Evolutionary conservation across 305 asterid species (phyloP), one percentile per base, ranked within the genome.

Genomic region (Striga hermonthica): DNA sequence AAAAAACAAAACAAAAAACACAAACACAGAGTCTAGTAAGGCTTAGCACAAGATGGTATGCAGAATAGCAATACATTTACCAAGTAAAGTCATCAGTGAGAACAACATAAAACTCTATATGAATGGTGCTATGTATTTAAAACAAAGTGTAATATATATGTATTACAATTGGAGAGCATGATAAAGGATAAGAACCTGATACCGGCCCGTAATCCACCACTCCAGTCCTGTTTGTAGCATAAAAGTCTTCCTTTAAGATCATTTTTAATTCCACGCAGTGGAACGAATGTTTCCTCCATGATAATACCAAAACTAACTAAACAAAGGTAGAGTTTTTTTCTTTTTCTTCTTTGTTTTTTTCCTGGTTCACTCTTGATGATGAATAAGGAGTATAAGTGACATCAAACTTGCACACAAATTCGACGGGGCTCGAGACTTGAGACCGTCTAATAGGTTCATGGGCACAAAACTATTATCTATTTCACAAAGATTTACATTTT

Each of bases 281-380:
- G 99, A 67, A 91, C 97, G 69, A 91, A 91, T 12, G 95, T 85
- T 81, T 91, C 97, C 81, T 91, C 98, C 98, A 91, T 91, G 73
- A 16, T 48, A 75, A 60, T 49, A 49, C 15, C n/a, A 35, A 47
- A 66, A 48, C 40, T 60, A 60, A 50, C 66, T 61, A 58, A 67
- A 68, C 75, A 57, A 22, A 28, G 41, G 36, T 14, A 41, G 10
- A 2, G 0, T 2, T 22, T 22, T 22, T 22, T 2, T 2, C 2
- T 22, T 22, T 22, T 22, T 22, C 2, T 22, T 22, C 2, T 22
- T 41, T 50, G 12, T 59, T 53, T 64, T 54, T 65, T 12, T 60
- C 74, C 15, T 22, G 11, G 4, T 28, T 54, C 1, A 9, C 3
- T 49, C 65, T 64, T 7, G 43, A 52, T 43, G 63, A 56, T 49